Evolutionary conservation across 148 eudicot genomes (phyloP).

Genomic region (Selenicereus undatus): DNA sequence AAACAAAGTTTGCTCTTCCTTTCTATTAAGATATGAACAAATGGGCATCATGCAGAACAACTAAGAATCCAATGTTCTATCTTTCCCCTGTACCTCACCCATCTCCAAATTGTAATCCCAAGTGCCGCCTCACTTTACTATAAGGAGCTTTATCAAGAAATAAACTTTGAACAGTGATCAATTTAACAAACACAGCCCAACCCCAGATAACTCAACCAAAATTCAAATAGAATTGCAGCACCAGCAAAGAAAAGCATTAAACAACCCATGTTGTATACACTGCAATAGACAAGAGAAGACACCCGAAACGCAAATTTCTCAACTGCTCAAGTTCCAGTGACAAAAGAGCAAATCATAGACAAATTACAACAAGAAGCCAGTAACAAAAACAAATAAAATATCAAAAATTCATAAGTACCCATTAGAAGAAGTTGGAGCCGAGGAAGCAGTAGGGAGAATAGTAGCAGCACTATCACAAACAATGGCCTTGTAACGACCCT

Average conservation of each 20-base stretch:
- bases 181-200: not conserved
- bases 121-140: not conserved
- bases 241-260: not conserved
- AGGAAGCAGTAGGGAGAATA: not conserved
- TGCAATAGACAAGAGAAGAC: not conserved
- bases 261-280: not conserved
- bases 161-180: not conserved
- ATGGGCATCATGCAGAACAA: not conserved
- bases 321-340: not conserved
- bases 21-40: not conserved
- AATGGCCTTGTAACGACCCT: not conserved
- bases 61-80: not conserved
- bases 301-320: not conserved
- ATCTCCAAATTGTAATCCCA: not conserved
- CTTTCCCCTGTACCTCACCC: not conserved
- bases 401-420: slow-evolving; percentile 16
- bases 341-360: not conserved
- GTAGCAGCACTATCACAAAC: slow-evolving; percentile 7
- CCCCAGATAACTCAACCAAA: not conserved
- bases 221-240: not conserved
- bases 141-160: not conserved
- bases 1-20: not conserved
- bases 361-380: slow-evolving; percentile 12
- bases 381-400: not conserved
- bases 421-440: slow-evolving; percentile 2